Evolutionary conservation across 1,284 basidiomycete species (phyloP).

Genomic region (Hemileia vastatrix): DNA sequence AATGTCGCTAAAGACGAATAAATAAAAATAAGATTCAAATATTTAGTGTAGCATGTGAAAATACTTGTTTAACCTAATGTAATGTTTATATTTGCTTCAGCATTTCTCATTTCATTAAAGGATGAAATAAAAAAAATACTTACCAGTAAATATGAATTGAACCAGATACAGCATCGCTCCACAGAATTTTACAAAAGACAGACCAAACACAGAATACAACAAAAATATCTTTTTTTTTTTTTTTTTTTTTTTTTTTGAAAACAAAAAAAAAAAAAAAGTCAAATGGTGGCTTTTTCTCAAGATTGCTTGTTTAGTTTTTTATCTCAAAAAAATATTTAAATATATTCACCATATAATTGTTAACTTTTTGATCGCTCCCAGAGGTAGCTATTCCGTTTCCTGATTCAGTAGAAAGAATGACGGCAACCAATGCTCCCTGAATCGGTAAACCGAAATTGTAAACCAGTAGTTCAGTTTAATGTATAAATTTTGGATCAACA

Average conservation of each 20-base stretch:
- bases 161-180: slow-evolving; percentile 21
- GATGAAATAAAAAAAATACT: neutral
- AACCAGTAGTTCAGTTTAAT: too few species aligned
- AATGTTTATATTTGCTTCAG: too few species aligned
- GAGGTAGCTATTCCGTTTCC: slow-evolving; percentile 38
- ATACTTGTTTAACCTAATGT: too few species aligned
- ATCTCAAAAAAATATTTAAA: slow-evolving; percentile 23
- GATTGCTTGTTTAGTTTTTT: neutral
- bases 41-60: too few species aligned
- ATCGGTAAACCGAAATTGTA: slow-evolving; percentile 25
- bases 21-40: too few species aligned
- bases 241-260: slow-evolving; percentile 40
- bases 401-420: slow-evolving; percentile 52
- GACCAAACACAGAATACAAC: slow-evolving; percentile 69
- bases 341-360: slow-evolving; percentile 18
- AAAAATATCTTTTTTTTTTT: slow-evolving; percentile 72
- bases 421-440: slow-evolving; percentile 61
- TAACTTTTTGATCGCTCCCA: slow-evolving; percentile 44
- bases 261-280: slow-evolving; percentile 16
- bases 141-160: slow-evolving; percentile 18
- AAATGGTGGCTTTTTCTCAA: slow-evolving; percentile 10
- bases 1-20: too few species aligned
- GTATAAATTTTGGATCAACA: neutral
- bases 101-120: too few species aligned
- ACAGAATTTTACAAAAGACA: slow-evolving; percentile 43